Conservation (phyloP, 768 basidiomycete genomes). For the Tubosaeta sp. region DNA sequence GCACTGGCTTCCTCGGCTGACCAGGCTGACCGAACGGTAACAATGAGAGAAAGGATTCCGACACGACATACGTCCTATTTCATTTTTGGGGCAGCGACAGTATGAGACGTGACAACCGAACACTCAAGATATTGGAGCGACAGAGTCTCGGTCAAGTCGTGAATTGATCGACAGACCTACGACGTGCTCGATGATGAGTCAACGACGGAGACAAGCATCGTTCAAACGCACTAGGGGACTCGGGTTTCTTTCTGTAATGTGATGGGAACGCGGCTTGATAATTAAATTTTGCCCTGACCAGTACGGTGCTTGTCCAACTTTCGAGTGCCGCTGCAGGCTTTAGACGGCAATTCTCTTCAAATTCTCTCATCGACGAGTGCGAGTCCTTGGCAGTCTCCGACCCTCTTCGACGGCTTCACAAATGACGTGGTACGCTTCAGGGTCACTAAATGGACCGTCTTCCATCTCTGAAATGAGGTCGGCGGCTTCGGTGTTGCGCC, state of each 20-base stretch:
- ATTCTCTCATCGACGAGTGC: constrained; percentile 41
- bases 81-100: too few relatives aligned
- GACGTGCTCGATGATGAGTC: constrained; percentile 27
- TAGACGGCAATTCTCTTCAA: too few relatives aligned
- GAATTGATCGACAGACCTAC: constrained; percentile 11
- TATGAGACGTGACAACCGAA: constrained; percentile 49
- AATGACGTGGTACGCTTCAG: constrained; percentile 48
- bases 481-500: constrained; percentile 50
- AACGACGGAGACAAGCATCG: constrained; percentile 11
- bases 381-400: not conserved
- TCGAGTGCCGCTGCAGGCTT: too few relatives aligned
- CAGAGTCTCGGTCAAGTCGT: constrained; percentile 35
- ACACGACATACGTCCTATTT: too few relatives aligned
- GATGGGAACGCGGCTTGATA: constrained; percentile 62
- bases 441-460: constrained; percentile 44
- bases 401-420: constrained; percentile 43
- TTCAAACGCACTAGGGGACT: constrained; percentile 54
- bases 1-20: too few relatives aligned
- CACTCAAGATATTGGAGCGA: constrained; percentile 58
- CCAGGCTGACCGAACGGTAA: too few relatives aligned
- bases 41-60: too few relatives aligned
- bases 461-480: constrained; percentile 20
- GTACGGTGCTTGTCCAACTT: too few relatives aligned
- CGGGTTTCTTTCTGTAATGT: constrained; percentile 64
- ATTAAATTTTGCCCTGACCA: too few relatives aligned